Base-by-base conservation (phyloP, 1,139 yeast genomes). In the Debaryomyces sp. region DNA sequence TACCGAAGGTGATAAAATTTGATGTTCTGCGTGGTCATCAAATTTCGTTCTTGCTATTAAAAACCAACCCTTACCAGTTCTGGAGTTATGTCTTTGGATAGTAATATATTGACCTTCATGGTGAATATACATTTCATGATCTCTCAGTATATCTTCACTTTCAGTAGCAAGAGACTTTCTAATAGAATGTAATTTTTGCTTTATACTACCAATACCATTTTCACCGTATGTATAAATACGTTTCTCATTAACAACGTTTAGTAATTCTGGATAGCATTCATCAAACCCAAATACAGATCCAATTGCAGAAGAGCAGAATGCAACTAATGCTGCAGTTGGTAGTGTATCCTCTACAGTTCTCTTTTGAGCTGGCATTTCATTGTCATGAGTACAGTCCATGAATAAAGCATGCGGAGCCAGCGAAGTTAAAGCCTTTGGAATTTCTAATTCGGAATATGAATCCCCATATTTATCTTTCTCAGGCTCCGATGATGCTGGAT, bases 381-480 rank as follows among this genome's bases (percentile, higher is more conserved):
- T 94, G 67, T 94, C 99, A 66, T 94, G 99, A 3, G 98, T 92
- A 61, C 97, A 92, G 65, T 94, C 99, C 97, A 94, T 92, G 60
- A 94, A 88, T 59, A 94, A 75, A 0, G 98, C 97, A 68, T 91
- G 98, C 3, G 96, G 96, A 12, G 85, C 84, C 39, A 85, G 81
- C 7, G 84, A 74, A 1, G 84, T 77, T 46, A 89, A 77, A 12
- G 84, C 75, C 55, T 78, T 80, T 2, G 94, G 92, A 44, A 87
- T 76, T 50, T 82, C 83, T 51, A 86, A 69, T 62, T 85, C 89
- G 3, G 75, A 62, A 45, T 61, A 63, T 12, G 87, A 80, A 6
- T 70, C 73, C n/a, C 66, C 50, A 45, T 50, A 74, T 60, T 51
- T 66, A 54, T 45, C 60, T 52, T 50, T 57, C 52, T 50, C 45